Conservation (phyloP, 2,329 filamentous ascomycete species). For the Atkinsonella hypoxylon region DNA sequence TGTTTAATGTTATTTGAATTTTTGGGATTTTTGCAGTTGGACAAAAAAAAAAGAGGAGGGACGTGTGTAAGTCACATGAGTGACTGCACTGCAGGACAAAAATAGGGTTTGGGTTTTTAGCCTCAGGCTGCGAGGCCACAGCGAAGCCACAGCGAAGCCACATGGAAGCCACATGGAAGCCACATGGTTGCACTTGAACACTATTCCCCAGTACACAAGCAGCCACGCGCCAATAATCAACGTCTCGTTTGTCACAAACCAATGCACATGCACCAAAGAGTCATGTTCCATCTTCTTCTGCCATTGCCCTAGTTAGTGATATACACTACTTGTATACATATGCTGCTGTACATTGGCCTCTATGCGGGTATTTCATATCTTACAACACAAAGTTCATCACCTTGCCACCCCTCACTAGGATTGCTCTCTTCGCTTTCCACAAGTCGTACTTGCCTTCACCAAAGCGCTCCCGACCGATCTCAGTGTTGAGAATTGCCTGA, state of each 20-base stretch:
- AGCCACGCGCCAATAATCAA: not conserved
- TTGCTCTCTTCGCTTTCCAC: constrained; percentile 45
- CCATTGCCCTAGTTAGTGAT: not conserved
- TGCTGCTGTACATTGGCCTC: not conserved
- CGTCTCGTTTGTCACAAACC: not conserved
- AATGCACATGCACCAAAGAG: not conserved
- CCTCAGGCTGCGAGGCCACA: no score
- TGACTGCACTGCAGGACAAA: no score
- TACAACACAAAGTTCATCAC: constrained; percentile 63
- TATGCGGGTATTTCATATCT: constrained; percentile 1
- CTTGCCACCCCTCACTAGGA: constrained; percentile 55
- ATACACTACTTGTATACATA: not conserved
- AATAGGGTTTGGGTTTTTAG: no score
- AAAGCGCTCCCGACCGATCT: constrained; percentile 47
- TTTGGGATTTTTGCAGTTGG: no score
- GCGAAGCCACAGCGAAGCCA: no score
- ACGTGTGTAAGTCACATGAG: no score
- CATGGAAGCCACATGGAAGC: no score
- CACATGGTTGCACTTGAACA: no score
- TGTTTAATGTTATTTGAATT: no score
- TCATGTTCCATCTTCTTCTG: not conserved
- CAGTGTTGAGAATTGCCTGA: constrained; percentile 45
- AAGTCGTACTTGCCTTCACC: constrained; percentile 32
- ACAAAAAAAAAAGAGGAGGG: no score
- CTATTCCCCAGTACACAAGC: no score